A percentile compares a stretch with the other conserved stretches of the same genome.
Evolutionary conservation across 106 monocot species (phyloP).

Genomic region (Phalaenopsis aphrodite): DNA sequence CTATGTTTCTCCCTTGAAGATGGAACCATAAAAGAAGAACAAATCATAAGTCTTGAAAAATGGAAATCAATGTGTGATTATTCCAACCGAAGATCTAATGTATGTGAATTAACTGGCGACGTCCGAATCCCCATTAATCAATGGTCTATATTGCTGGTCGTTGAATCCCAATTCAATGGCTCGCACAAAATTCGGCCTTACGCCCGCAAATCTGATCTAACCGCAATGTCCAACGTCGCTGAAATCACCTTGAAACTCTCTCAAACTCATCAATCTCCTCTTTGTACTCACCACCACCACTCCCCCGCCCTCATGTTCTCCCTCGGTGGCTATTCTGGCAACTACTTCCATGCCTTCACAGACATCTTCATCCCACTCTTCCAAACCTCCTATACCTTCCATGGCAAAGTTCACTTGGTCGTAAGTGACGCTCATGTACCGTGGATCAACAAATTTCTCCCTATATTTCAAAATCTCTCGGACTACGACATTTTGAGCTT

Average conservation of each 20-base stretch:
- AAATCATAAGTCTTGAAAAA: background rate
- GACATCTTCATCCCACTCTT: slow-evolving; percentile 46
- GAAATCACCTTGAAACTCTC: slow-evolving; percentile 13
- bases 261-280: background rate
- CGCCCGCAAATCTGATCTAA: slow-evolving; percentile 49
- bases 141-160: background rate
- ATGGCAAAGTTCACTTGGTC: slow-evolving; percentile 54
- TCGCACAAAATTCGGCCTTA: slow-evolving; percentile 52
- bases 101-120: slow-evolving; percentile 38
- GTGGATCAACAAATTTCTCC: slow-evolving; percentile 39
- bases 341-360: slow-evolving; percentile 55
- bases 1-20: too few relatives aligned
- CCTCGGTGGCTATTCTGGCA: slow-evolving; percentile 34
- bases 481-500: slow-evolving; percentile 33
- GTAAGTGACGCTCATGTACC: slow-evolving; percentile 23
- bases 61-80: slow-evolving; percentile 22
- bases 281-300: slow-evolving; percentile 18
- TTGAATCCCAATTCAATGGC: slow-evolving; percentile 16
- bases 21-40: background rate
- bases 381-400: slow-evolving; percentile 27
- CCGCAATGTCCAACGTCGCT: slow-evolving; percentile 19
- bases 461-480: slow-evolving; percentile 21
- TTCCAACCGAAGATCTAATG: slow-evolving; percentile 11
- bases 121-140: slow-evolving; percentile 24
- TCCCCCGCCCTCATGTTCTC: slow-evolving; percentile 54